phyloP scores from a whole-genome alignment of 148 eudicot species.

The Selenicereus undatus region DNA sequence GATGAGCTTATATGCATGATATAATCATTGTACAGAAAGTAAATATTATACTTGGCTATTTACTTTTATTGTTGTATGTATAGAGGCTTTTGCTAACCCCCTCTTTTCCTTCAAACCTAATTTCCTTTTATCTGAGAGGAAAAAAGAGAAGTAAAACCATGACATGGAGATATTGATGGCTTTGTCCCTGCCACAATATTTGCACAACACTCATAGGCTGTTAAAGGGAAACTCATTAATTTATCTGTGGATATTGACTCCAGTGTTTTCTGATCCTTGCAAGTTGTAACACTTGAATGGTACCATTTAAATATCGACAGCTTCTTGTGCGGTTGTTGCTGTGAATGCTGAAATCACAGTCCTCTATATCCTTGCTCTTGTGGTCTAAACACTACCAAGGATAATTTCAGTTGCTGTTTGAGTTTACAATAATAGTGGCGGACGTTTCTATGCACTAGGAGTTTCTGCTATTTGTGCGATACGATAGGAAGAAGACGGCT shows the following conservation, averaged over 20 bases:
- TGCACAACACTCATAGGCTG: neutral
- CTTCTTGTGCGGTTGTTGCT: too few species aligned
- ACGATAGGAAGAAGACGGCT: neutral
- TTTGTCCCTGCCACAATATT: neutral
- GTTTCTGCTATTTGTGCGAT: neutral
- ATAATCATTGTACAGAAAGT: neutral
- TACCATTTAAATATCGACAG: too few species aligned
- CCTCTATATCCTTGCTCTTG: too few species aligned
- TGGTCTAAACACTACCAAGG: too few species aligned
- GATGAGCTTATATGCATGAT: neutral
- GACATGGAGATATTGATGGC: neutral
- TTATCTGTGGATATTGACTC: neutral
- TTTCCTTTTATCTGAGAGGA: neutral
- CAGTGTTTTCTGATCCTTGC: too few species aligned
- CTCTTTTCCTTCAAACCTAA: neutral
- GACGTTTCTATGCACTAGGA: neutral
- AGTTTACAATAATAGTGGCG: too few species aligned
- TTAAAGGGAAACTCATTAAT: neutral
- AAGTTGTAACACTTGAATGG: too few species aligned
- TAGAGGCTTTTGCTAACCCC: neutral
- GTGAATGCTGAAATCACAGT: too few species aligned
- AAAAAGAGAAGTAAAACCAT: neutral
- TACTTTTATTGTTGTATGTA: neutral
- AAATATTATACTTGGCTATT: neutral
- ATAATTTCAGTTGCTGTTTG: too few species aligned